Evolutionary conservation across 768 basidiomycete species (phyloP).

Genomic region (Lepiota subincarnata): DNA sequence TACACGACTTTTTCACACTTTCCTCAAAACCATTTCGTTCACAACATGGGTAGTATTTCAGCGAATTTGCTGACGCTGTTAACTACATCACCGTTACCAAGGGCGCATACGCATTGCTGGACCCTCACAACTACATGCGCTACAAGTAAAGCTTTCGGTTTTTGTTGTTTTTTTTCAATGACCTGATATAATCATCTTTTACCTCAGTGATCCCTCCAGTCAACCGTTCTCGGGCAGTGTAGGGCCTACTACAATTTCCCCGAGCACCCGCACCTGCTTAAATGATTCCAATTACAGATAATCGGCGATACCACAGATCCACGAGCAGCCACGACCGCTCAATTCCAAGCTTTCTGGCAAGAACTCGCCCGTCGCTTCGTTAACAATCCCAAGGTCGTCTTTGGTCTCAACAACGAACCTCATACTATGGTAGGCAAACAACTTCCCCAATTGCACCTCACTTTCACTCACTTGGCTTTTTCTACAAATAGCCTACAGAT

Average conservation of each 20-base stretch:
- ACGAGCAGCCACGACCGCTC: constrained; percentile 38
- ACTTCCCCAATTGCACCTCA: neutral
- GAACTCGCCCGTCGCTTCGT: constrained; percentile 38
- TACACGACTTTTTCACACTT: constrained; percentile 11
- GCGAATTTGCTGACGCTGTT: constrained; percentile 37
- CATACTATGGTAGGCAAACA: constrained; percentile 36
- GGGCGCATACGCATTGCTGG: constrained; percentile 39
- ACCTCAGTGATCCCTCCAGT: constrained; percentile 34
- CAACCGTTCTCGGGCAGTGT: constrained; percentile 43
- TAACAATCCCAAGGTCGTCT: constrained; percentile 38
- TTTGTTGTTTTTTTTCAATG: neutral
- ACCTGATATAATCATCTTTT: neutral
- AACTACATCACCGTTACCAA: constrained; percentile 39
- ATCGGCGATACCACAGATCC: constrained; percentile 42
- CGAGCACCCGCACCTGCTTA: neutral
- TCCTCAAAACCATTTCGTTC: neutral
- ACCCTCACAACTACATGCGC: constrained; percentile 47
- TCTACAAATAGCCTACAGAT: constrained; percentile 29
- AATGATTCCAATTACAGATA: constrained; percentile 24
- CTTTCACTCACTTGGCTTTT: neutral
- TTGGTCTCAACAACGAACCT: constrained; percentile 45
- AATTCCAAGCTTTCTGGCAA: constrained; percentile 39
- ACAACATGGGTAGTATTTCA: constrained; percentile 31
- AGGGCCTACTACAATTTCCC: constrained; percentile 12
- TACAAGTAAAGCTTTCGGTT: constrained; percentile 35